Conservation (phyloP, 2,329 filamentous ascomycete genomes). For the Tolypocladium nubicola region DNA sequence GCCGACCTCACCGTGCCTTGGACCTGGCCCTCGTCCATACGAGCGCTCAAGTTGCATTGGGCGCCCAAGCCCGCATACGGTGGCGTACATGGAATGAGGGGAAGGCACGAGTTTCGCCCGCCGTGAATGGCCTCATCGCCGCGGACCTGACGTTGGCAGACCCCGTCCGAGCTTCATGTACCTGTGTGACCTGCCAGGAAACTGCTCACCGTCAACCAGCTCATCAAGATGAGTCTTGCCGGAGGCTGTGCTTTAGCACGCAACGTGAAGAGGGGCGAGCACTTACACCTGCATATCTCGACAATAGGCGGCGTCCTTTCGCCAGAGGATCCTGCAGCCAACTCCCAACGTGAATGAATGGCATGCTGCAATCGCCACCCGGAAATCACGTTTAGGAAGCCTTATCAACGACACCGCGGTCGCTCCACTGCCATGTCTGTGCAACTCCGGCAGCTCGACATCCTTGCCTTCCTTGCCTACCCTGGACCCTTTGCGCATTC, state of each 20-base stretch:
- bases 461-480: neutral
- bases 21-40: neutral
- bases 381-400: neutral
- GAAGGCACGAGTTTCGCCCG: neutral
- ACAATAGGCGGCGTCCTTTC: neutral
- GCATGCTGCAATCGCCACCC: too few species aligned
- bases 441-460: neutral
- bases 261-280: neutral
- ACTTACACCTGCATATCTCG: neutral
- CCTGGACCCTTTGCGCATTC: neutral
- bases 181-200: neutral
- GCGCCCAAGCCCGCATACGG: neutral
- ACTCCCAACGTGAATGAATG: neutral
- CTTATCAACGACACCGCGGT: neutral
- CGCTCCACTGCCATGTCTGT: neutral
- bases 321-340: neutral
- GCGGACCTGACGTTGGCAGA: too few species aligned
- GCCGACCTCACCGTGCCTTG: neutral
- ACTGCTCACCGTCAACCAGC: neutral
- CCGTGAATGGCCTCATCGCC: neutral
- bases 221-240: neutral
- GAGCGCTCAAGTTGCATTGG: neutral
- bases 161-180: neutral
- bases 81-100: neutral
- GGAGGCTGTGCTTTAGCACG: neutral